Evolutionary conservation across 495 filamentous ascomycete genomes (phyloP).

Genomic region (Aspergillus wentii): DNA sequence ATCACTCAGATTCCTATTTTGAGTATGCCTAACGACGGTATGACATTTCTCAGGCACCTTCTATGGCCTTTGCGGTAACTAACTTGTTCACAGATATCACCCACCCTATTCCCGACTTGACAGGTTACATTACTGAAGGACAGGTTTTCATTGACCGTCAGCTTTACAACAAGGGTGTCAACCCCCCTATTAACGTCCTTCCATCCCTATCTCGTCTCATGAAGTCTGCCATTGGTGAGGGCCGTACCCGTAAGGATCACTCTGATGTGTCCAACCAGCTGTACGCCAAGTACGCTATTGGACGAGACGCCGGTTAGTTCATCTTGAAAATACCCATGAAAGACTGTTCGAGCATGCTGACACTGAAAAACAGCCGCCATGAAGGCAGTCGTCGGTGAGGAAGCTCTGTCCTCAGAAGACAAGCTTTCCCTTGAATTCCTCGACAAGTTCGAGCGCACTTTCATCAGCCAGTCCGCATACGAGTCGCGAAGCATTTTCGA

Average conservation of each 20-base stretch:
- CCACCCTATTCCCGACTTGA: constrained; percentile 97
- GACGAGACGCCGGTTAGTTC: constrained; percentile 72
- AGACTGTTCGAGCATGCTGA: constrained; percentile 6
- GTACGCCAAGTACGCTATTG: constrained; percentile 99
- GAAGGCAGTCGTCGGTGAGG: constrained; percentile 99
- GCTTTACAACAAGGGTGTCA: constrained; percentile 92
- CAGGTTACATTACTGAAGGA: constrained; percentile 97
- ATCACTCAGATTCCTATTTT: constrained; percentile 99
- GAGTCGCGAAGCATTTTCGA: constrained; percentile 87
- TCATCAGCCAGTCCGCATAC: constrained; percentile 89
- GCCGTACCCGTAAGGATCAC: constrained; percentile 92
- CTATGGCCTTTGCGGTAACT: constrained; percentile 4
- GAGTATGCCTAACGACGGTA: constrained; percentile 98
- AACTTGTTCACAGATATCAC: constrained; percentile 72
- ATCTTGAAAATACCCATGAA: background rate
- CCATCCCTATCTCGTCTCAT: constrained; percentile 98
- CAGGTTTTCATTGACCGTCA: constrained; percentile 98
- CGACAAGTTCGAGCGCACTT: constrained; percentile 93
- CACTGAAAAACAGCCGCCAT: constrained; percentile 64
- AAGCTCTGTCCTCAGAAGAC: constrained; percentile 91
- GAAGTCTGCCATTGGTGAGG: constrained; percentile 99
- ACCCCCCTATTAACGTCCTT: constrained; percentile 98
- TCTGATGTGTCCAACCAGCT: constrained; percentile 98
- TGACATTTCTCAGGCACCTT: constrained; percentile 3
- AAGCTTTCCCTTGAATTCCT: constrained; percentile 97